A percentile compares a stretch with the other conserved stretches of the same genome.
Conservation (phyloP, 2,329 filamentous ascomycete species). For the Nothophaeocryptopus gaeumannii region DNA sequence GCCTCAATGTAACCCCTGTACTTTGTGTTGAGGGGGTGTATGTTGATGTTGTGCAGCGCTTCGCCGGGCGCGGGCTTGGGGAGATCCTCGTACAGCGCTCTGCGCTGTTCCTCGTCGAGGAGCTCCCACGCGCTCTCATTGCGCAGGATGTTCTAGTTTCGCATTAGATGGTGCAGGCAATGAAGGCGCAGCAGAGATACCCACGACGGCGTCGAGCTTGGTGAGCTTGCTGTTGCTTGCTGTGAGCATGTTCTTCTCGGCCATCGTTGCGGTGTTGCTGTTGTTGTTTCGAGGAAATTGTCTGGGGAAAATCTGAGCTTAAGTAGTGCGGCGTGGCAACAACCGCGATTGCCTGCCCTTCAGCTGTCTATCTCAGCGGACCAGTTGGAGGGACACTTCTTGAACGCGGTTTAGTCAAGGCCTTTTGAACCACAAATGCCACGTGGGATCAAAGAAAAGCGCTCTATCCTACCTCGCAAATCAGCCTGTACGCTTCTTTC, state of each 20-base stretch:
- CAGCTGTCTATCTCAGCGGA: too few relatives aligned
- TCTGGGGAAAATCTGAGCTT: neutral
- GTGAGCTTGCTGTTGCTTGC: conserved; percentile 27
- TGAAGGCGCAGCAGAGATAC: neutral
- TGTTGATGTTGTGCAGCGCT: conserved; percentile 38
- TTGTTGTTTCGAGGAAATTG: neutral
- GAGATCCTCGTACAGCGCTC: conserved; percentile 31
- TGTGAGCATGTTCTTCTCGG: conserved; percentile 19
- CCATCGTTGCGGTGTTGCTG: neutral
- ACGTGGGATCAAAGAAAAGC: too few relatives aligned
- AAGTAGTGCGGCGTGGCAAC: too few relatives aligned
- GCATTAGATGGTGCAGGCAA: neutral
- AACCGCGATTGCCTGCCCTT: too few relatives aligned
- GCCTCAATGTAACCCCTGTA: conserved; percentile 51
- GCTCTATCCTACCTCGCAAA: too few relatives aligned
- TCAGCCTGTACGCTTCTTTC: too few relatives aligned
- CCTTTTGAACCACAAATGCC: too few relatives aligned
- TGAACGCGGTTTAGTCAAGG: too few relatives aligned
- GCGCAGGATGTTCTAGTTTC: conserved; percentile 29
- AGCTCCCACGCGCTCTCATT: conserved; percentile 31
- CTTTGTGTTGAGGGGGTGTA: conserved; percentile 40
- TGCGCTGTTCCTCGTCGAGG: conserved; percentile 23
- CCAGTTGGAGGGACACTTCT: too few relatives aligned
- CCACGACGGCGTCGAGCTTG: conserved; percentile 27
- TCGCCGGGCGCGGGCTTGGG: conserved; percentile 26